phyloP scores from a whole-genome alignment of 2,329 filamentous ascomycete genomes.

The Penicillium sp. region DNA sequence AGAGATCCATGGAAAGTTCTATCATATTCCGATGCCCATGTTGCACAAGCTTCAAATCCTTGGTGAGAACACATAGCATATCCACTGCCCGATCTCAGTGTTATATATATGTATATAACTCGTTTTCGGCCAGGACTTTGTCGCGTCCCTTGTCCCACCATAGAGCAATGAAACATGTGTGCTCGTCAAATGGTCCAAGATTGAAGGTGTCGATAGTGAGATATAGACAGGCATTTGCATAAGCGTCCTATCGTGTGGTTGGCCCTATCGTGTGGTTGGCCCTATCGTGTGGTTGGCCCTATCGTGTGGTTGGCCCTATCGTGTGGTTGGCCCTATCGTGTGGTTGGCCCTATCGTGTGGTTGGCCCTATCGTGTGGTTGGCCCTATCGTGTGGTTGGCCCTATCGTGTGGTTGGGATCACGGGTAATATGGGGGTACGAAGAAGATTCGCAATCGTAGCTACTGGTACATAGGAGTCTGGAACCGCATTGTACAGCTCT shows the following conservation, averaged over 20 bases:
- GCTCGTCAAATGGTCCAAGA: not conserved
- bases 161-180: not conserved
- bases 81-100: not conserved
- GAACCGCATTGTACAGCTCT: not conserved
- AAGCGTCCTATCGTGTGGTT: not conserved
- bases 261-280: not conserved
- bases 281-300: not conserved
- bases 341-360: not conserved
- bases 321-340: not conserved
- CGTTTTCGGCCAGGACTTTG: not conserved
- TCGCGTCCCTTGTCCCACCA: not conserved
- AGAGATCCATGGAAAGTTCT: not conserved
- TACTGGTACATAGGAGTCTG: not conserved
- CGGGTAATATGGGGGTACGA: not conserved
- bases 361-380: not conserved
- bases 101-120: no score
- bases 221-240: not conserved
- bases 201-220: not conserved
- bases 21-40: not conserved
- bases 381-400: not conserved
- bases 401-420: not conserved
- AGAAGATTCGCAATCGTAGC: not conserved
- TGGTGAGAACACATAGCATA: not conserved
- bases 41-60: not conserved
- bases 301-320: not conserved